These are phyloP conservation scores for Debaryomyces maramus DNA, from an alignment of 805 yeast genomes.

Conservation along the genomic window DNA sequence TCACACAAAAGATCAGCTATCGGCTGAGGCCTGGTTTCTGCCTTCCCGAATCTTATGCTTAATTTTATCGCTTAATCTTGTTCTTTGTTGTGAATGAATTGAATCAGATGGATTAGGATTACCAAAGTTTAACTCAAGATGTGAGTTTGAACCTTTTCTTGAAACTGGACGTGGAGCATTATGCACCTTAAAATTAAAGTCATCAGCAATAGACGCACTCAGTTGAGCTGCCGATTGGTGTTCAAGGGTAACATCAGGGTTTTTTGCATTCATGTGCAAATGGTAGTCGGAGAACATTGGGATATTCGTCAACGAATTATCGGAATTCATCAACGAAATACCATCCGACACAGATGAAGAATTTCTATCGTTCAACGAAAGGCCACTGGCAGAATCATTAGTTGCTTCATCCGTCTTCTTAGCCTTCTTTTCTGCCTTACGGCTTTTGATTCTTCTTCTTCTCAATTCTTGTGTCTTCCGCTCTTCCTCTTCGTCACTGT, in stretches of 20 bases:
- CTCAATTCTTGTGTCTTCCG: slow-evolving; percentile 48
- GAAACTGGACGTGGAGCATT: slow-evolving; percentile 15
- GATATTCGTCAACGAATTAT: slow-evolving; percentile 60
- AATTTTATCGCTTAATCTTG: slow-evolving; percentile 32
- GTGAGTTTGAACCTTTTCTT: slow-evolving; percentile 21
- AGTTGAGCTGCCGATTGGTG: slow-evolving; percentile 29
- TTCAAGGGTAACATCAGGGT: slow-evolving; percentile 20
- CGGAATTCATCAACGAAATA: slow-evolving; percentile 60
- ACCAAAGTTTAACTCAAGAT: slow-evolving; percentile 36
- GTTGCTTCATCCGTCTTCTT: slow-evolving; percentile 10
- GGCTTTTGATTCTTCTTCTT: slow-evolving; percentile 38
- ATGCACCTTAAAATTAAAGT: slow-evolving; percentile 16
- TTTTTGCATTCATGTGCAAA: slow-evolving; percentile 32
- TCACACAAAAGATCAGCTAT: background rate
- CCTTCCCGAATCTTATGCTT: slow-evolving; percentile 36
- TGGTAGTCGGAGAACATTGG: slow-evolving; percentile 60
- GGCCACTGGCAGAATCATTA: slow-evolving; percentile 18
- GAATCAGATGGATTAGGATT: slow-evolving; percentile 5
- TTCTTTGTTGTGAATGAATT: slow-evolving; percentile 3
- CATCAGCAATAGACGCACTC: slow-evolving; percentile 33
- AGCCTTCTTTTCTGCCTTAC: slow-evolving; percentile 20
- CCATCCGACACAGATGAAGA: slow-evolving; percentile 56
- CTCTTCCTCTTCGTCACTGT: slow-evolving; percentile 53
- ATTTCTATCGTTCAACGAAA: slow-evolving; percentile 17
- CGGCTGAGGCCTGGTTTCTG: slow-evolving; percentile 20